A percentile compares a stretch with the other conserved stretches of the same genome.
Evolutionary conservation across 2,329 filamentous ascomycete species (phyloP).

Genomic region (Aspergillus arachidicola): DNA sequence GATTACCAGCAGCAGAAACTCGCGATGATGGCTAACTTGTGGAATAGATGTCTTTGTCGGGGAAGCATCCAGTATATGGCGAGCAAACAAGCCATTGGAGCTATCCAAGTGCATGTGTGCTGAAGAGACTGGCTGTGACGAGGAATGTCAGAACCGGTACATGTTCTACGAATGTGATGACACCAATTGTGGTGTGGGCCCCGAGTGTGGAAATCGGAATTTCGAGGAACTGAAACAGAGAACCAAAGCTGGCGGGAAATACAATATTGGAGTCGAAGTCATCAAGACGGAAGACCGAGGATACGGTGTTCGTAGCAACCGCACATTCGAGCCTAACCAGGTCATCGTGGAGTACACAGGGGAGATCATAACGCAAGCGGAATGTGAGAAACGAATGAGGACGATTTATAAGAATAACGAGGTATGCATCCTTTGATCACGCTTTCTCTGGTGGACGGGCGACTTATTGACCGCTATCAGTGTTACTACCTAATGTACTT

Average conservation of each 20-base stretch:
- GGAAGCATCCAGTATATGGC: constrained; percentile 78
- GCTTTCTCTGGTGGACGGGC: neutral
- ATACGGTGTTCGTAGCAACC: constrained; percentile 87
- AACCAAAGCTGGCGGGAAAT: constrained; percentile 77
- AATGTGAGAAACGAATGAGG: constrained; percentile 92
- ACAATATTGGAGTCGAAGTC: constrained; percentile 91
- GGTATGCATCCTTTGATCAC: constrained; percentile 53
- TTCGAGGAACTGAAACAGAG: constrained; percentile 80
- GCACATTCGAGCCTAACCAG: constrained; percentile 83
- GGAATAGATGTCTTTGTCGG: constrained; percentile 84
- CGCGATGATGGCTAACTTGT: constrained; percentile 31
- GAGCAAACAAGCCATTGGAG: constrained; percentile 73
- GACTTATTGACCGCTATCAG: constrained; percentile 48
- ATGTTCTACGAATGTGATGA: constrained; percentile 98
- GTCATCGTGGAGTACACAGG: constrained; percentile 99
- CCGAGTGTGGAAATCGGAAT: constrained; percentile 82
- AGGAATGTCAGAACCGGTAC: constrained; percentile 89
- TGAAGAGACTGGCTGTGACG: constrained; percentile 77
- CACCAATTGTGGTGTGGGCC: constrained; percentile 79
- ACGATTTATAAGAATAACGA: constrained; percentile 92
- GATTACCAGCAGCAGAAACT: constrained; percentile 32
- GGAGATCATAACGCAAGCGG: constrained; percentile 93
- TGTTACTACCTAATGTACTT: constrained; percentile 99
- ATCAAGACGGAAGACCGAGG: constrained; percentile 87
- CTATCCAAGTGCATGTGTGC: constrained; percentile 78